A percentile compares a stretch with the other conserved stretches of the same genome.
phyloP scores from a whole-genome alignment of 2,329 filamentous ascomycete genomes.

The Periconia sp. region DNA sequence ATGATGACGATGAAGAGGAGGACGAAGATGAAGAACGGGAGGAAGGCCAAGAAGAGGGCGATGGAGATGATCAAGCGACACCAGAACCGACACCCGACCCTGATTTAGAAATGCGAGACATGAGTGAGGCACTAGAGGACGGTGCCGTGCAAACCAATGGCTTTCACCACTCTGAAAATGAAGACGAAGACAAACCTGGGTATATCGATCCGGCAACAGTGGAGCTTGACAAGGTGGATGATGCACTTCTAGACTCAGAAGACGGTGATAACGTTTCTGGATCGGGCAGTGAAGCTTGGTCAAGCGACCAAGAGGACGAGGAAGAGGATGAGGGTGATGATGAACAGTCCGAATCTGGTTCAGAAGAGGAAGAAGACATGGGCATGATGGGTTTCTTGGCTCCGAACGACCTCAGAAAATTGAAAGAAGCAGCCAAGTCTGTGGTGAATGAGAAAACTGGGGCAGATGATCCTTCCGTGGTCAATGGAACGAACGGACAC shows the following conservation, averaged over 20 bases:
- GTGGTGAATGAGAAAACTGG: conserved; percentile 31
- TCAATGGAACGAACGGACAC: conserved; percentile 25
- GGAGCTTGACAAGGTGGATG: conserved; percentile 45
- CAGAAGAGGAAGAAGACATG: conserved; percentile 34
- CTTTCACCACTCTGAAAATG: conserved; percentile 20
- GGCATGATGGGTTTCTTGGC: conserved; percentile 41
- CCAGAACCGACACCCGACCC: conserved; percentile 34
- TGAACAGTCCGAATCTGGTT: conserved; percentile 34
- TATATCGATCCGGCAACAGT: conserved; percentile 40
- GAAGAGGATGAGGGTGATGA: conserved; percentile 26
- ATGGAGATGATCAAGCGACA: conserved; percentile 24
- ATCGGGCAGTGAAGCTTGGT: conserved; percentile 41
- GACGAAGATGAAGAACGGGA: conserved; percentile 34
- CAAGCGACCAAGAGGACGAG: conserved; percentile 38
- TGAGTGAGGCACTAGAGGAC: conserved; percentile 11
- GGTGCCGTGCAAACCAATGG: conserved; percentile 21
- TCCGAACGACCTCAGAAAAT: conserved; percentile 35
- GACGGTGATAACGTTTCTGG: conserved; percentile 25
- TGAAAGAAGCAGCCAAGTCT: conserved; percentile 36
- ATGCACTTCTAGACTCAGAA: conserved; percentile 42
- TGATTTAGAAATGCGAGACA: conserved; percentile 28
- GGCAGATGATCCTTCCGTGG: conserved; percentile 39
- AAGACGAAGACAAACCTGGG: conserved; percentile 15
- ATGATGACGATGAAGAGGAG: conserved; percentile 24
- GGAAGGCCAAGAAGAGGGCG: conserved; percentile 28